phyloP scores from a whole-genome alignment of 257 asterid species.

The Salvia hispanica region DNA sequence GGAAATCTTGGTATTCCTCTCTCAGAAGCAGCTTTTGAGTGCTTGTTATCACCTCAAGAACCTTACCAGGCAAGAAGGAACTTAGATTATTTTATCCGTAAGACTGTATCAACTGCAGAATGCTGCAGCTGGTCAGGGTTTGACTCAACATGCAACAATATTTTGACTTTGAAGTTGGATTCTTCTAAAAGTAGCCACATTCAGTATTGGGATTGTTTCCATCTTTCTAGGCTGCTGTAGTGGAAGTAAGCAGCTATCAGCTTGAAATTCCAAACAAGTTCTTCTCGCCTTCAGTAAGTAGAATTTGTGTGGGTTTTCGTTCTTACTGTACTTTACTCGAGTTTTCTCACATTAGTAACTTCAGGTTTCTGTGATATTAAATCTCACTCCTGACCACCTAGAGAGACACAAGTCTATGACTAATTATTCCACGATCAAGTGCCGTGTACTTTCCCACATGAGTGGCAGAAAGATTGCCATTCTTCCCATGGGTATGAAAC shows the following conservation, averaged over 20 bases:
- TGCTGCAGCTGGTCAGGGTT: not conserved
- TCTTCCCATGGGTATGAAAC: conserved; percentile 40
- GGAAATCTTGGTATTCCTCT: conserved; percentile 53
- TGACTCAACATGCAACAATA: not conserved
- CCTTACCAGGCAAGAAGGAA: conserved; percentile 35
- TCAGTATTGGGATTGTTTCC: not conserved
- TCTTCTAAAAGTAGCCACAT: not conserved
- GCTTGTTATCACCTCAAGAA: conserved; percentile 35
- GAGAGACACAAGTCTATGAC: conserved; percentile 46
- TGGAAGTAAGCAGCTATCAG: conserved; percentile 55
- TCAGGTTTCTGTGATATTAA: conserved; percentile 44
- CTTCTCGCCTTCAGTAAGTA: conserved; percentile 42
- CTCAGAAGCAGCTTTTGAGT: conserved; percentile 41
- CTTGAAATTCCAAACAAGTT: conserved; percentile 44
- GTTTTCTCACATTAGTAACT: not conserved
- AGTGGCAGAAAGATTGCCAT: conserved; percentile 37
- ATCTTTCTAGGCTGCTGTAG: conserved; percentile 40
- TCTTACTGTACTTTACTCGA: not conserved
- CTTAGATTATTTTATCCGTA: not conserved
- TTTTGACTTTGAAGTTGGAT: not conserved
- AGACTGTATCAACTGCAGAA: not conserved
- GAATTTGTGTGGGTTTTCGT: not conserved
- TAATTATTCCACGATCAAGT: conserved; percentile 41
- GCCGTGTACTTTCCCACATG: conserved; percentile 42
- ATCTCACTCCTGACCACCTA: conserved; percentile 53